Evolutionary conservation across 2,329 filamentous ascomycete genomes (phyloP), one percentile per base, ranked within the genome.

Genomic region (Penicillium thymicola): DNA sequence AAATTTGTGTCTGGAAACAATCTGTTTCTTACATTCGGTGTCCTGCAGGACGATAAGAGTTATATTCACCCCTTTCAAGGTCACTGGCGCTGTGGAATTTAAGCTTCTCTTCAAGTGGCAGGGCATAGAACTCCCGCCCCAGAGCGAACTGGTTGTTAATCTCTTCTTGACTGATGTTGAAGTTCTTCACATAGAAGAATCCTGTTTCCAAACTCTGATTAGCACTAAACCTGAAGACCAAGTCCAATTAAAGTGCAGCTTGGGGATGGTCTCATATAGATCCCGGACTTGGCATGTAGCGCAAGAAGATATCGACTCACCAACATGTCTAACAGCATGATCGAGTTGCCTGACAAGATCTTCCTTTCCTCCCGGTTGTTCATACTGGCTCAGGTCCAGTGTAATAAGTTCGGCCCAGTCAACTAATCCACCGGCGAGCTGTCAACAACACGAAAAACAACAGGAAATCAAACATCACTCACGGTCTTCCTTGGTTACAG

Each of bases 111-210:
- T 83, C 79, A 0, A 78, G 73, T 0, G 83, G 76, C 0, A 87
- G 73, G 5, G 79, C 67, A 64, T 86, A 86, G 59, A 87, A 79
- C 36, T 81, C 76, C 55, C 83, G 82, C 1, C 80, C 84, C 2
- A 87, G 78, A 13, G 84, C 82, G 59, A 86, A 87, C 60, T 87
- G 84, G 6, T 76, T 74, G 60, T 87, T 80, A 2, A 87, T 78
- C 65, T 85, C 75, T 45, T 85, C 82, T 66, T 86, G 82, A 0
- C 72, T 74, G n/a, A 87, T 76, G 32, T 83, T 84, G 59, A 83
- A 86, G 70, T 86, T 85, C 57, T 80, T 81, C 21, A 87, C 80
- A 59, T 86, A 86, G 72, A 87, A 87, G 73, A 87, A 84, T 0
- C 84, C 82, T 61, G 70, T 70, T 53, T 73, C 66, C 68, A 28